These are phyloP conservation scores for Pleurotus giganteus DNA, from an alignment of 768 basidiomycete species.

Conservation along the genomic window DNA sequence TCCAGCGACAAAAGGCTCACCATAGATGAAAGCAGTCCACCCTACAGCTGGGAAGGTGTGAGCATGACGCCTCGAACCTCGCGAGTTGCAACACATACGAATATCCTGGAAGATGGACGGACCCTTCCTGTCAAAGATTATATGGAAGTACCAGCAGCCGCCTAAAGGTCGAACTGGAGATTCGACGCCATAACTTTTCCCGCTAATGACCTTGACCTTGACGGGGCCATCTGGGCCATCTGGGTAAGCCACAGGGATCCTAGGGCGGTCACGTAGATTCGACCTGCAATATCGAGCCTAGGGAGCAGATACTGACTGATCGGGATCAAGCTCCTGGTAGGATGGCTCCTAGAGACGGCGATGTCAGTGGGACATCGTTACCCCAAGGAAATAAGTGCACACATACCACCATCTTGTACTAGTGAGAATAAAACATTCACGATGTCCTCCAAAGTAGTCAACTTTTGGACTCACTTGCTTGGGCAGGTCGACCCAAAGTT, in stretches of 20 bases:
- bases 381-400: not conserved
- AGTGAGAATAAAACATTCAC: constrained; percentile 21
- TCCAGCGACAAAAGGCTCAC: constrained; percentile 38
- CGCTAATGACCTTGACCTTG: constrained; percentile 83
- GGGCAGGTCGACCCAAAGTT: constrained; percentile 85
- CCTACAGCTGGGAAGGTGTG: constrained; percentile 49
- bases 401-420: constrained; percentile 75
- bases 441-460: constrained; percentile 16
- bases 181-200: constrained; percentile 80
- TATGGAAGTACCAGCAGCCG: constrained; percentile 92
- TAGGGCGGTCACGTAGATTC: constrained; percentile 21
- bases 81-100: constrained; percentile 44
- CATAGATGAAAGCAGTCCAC: constrained; percentile 90
- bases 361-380: not conserved
- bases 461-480: constrained; percentile 44
- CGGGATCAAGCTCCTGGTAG: constrained; percentile 78
- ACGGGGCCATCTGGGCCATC: constrained; percentile 64
- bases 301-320: constrained; percentile 39
- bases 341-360: constrained; percentile 53
- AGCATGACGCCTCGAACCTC: not conserved
- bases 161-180: constrained; percentile 90
- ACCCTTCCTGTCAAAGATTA: constrained; percentile 61
- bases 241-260: constrained; percentile 74
- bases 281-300: not conserved
- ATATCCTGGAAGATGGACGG: constrained; percentile 74